phyloP scores from a whole-genome alignment of 306 rosid species.

The Prunus davidiana region DNA sequence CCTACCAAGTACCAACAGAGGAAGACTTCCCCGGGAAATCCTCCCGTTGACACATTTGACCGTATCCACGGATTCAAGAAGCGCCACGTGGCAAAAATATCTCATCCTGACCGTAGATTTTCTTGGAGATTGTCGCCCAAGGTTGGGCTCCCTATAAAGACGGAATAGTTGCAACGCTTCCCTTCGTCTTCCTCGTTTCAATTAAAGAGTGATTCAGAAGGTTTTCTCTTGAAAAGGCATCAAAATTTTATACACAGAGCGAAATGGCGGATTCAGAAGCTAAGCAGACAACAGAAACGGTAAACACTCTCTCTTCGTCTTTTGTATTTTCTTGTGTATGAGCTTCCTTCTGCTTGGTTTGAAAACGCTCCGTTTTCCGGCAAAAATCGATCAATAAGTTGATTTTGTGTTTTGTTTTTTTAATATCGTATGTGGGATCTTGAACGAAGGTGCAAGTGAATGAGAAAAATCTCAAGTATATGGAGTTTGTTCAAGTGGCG shows the following conservation, averaged over 20 bases:
- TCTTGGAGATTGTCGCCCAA: conserved; percentile 3
- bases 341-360: not conserved
- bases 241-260: not conserved
- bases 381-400: not conserved
- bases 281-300: conserved; percentile 20
- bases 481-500: conserved; percentile 46
- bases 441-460: conserved; percentile 21
- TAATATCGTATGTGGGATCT: not conserved
- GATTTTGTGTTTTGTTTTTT: not conserved
- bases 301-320: not conserved
- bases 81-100: conserved; percentile 13
- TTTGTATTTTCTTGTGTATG: not conserved
- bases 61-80: not conserved
- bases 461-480: conserved; percentile 36
- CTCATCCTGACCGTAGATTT: not conserved
- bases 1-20: not conserved
- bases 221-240: not conserved
- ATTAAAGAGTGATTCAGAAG: not conserved
- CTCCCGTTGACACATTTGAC: not conserved
- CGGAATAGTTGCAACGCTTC: not conserved
- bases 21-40: not conserved
- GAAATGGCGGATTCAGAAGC: conserved; percentile 35
- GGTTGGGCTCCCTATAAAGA: conserved; percentile 10
- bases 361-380: not conserved
- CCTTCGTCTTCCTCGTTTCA: not conserved